phyloP scores from a whole-genome alignment of 2,329 filamentous ascomycete species.

The Cladorrhinum sp. region DNA sequence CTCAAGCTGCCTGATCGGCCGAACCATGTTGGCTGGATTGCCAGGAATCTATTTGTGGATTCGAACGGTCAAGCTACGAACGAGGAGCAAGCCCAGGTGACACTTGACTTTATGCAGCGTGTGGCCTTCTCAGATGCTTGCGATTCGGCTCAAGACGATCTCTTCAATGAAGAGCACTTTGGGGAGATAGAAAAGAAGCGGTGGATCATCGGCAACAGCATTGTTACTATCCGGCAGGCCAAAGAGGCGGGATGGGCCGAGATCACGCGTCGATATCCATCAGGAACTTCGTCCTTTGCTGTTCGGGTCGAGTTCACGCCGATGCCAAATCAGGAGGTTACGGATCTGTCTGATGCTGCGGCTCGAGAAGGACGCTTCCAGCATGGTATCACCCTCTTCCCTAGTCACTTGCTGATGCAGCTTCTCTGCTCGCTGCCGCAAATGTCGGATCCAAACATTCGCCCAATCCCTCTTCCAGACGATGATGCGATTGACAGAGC shows the following conservation, averaged over 20 bases:
- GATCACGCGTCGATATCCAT: constrained; percentile 68
- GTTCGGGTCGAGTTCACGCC: constrained; percentile 59
- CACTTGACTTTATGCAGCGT: constrained; percentile 91
- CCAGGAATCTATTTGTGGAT: constrained; percentile 79
- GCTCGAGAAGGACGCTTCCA: constrained; percentile 49
- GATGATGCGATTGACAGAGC: constrained; percentile 70
- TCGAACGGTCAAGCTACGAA: constrained; percentile 69
- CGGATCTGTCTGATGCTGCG: constrained; percentile 42
- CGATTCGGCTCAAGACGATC: constrained; percentile 64
- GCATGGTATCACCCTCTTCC: constrained; percentile 61
- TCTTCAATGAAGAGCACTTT: constrained; percentile 63
- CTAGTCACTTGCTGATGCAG: constrained; percentile 70
- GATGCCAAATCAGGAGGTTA: constrained; percentile 20
- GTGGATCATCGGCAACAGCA: constrained; percentile 71
- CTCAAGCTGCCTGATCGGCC: constrained; percentile 80
- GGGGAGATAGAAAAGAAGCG: constrained; percentile 64
- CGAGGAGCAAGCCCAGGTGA: constrained; percentile 91
- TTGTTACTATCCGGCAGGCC: constrained; percentile 72
- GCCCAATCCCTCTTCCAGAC: constrained; percentile 71
- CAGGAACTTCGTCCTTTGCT: constrained; percentile 60
- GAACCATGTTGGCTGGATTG: constrained; percentile 85
- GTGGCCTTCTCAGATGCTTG: constrained; percentile 82
- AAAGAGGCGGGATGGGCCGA: constrained; percentile 65
- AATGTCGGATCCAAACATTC: constrained; percentile 52
- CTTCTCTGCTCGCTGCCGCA: constrained; percentile 63